Evolutionary conservation across 1,284 basidiomycete genomes (phyloP).

Genomic region (Ganoderma leucocontextum): DNA sequence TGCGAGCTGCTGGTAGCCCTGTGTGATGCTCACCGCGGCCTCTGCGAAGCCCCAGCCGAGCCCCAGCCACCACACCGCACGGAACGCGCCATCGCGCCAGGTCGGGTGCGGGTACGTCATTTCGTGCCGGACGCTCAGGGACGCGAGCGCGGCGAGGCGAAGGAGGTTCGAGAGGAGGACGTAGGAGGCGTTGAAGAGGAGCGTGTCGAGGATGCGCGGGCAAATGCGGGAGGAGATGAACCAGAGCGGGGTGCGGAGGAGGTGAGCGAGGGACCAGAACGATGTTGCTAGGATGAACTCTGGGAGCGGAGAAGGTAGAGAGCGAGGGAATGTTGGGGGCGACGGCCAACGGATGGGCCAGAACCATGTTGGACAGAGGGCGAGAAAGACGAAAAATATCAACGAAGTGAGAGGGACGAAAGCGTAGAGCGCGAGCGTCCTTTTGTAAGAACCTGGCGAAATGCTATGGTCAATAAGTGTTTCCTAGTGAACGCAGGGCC

Average conservation of each 20-base stretch:
- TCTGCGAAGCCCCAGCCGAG: constrained; percentile 76
- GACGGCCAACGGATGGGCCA: constrained; percentile 48
- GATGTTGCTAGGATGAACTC: constrained; percentile 66
- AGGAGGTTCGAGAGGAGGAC: constrained; percentile 59
- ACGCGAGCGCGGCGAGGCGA: constrained; percentile 60
- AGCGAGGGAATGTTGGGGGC: constrained; percentile 51
- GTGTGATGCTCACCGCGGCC: constrained; percentile 64
- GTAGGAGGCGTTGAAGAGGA: constrained; percentile 59
- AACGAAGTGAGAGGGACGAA: constrained; percentile 63
- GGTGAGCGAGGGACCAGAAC: constrained; percentile 67
- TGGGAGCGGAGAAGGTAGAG: constrained; percentile 65
- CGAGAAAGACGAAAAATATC: constrained; percentile 57
- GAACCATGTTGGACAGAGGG: constrained; percentile 53
- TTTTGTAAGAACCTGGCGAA: constrained; percentile 64
- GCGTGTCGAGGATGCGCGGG: constrained; percentile 46
- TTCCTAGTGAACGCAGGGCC: not conserved
- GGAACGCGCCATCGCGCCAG: constrained; percentile 66
- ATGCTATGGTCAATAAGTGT: not conserved
- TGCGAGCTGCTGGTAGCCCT: constrained; percentile 72
- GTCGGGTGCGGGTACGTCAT: constrained; percentile 54
- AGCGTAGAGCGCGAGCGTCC: constrained; percentile 59
- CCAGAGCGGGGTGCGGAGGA: constrained; percentile 62
- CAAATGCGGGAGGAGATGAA: constrained; percentile 39
- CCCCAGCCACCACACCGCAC: constrained; percentile 76
- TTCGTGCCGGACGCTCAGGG: constrained; percentile 59